Conservation (phyloP, 2,329 filamentous ascomycete genomes). For the Coniella lustricola region DNA sequence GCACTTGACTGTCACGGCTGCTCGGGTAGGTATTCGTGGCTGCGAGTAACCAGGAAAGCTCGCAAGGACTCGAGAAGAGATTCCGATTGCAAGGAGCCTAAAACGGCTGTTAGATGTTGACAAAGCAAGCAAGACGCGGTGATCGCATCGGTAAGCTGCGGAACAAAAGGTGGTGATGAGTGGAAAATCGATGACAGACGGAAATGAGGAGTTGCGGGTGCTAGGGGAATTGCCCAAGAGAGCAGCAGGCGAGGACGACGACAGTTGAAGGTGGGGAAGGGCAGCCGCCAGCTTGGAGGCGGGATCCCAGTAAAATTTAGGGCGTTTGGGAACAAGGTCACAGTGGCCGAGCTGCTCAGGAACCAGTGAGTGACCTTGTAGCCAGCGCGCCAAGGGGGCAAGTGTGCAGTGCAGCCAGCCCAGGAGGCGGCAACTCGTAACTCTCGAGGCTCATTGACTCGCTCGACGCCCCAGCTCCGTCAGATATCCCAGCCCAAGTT, state of each 20-base stretch:
- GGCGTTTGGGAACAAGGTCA: conserved; percentile 10
- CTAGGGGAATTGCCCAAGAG: conserved; percentile 3
- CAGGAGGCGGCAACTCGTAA: conserved; percentile 11
- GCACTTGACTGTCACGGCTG: too few species aligned
- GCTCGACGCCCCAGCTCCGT: conserved; percentile 4
- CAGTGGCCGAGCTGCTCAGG: conserved; percentile 7
- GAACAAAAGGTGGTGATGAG: background rate
- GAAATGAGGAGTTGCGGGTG: conserved; percentile 13
- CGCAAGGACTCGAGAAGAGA: too few species aligned
- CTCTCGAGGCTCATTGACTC: conserved; percentile 5
- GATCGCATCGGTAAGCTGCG: background rate
- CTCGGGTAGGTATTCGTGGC: too few species aligned
- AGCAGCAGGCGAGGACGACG: conserved; percentile 2
- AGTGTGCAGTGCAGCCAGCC: conserved; percentile 3
- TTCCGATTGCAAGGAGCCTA: too few species aligned
- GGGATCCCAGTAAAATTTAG: conserved; percentile 8
- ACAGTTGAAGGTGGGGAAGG: conserved; percentile 11
- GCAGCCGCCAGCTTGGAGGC: conserved; percentile 8
- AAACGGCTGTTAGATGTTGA: too few species aligned
- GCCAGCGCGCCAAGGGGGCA: conserved; percentile 2
- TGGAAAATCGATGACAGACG: background rate
- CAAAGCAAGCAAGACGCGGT: too few species aligned
- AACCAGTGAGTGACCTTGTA: conserved; percentile 10
- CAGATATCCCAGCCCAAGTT: conserved; percentile 2
- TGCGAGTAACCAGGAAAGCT: too few species aligned